Evolutionary conservation across 768 basidiomycete genomes (phyloP), one percentile per base, ranked within the genome.

Genomic region (Hericium rajendrae): DNA sequence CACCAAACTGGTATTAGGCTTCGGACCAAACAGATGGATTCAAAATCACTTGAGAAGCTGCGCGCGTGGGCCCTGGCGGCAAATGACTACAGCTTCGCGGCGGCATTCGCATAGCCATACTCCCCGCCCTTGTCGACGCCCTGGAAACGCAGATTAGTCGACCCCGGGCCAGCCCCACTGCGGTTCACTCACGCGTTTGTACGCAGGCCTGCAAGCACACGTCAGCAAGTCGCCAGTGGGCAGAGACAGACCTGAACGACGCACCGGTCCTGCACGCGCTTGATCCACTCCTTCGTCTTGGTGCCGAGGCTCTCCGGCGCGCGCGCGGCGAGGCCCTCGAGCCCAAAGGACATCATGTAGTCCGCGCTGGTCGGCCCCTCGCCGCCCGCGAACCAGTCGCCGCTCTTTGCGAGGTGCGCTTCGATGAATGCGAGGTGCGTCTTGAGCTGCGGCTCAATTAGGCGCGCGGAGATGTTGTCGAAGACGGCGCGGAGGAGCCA

Each of bases 341-440:
- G 57, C 4, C 70, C 59, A 59, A 76, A 77, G 38, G 67, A 60
- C 73, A 77, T 74, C 69, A 72, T 70, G 65, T 69, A 77, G 61
- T 78, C 77, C 16, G 77, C 74, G 20, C 71, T 57, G 24, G 77
- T 76, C 16, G 73, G 72, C 26, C 70, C 67, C 15, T 67, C 58
- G 15, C 72, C 74, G 15, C 71, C 76, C 6, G 75, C 74, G 40
- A 73, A 67, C 66, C 65, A 72, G 16, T 64, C 67, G 1, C 60
- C 64, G 38, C 49, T 50, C 56, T 70, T 72, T 28, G 58, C 61
- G 16, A 77, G 68, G 56, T 72, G 73, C 2, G 57, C 58, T 58
- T 76, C 76, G 50, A 78, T 70, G 66, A 73, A 61, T 26, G 56
- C 56, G 12, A 68, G 39, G 55, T 69, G 65, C 37, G 67, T 68